Conservation (phyloP, 768 basidiomycete species). For the Pisolithus microcarpus region DNA sequence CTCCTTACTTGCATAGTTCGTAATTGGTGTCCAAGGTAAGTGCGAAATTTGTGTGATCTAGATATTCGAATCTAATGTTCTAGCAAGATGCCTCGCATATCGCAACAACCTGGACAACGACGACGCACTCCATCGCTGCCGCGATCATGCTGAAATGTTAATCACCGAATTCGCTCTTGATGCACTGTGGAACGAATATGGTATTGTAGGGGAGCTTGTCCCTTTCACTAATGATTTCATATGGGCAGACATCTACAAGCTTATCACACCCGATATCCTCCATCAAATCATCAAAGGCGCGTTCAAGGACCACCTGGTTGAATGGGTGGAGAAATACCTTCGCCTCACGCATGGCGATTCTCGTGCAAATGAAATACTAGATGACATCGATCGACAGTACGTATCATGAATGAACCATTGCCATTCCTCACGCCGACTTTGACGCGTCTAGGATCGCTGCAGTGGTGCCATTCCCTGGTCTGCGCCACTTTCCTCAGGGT, state of each 20-base stretch:
- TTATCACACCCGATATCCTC: constrained; percentile 22
- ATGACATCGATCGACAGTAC: constrained; percentile 27
- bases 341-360: constrained; percentile 12
- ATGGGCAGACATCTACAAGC: constrained; percentile 26
- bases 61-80: too few relatives aligned
- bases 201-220: constrained; percentile 24
- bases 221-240: constrained; percentile 27
- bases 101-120: too few relatives aligned
- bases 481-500: constrained; percentile 26
- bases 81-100: too few relatives aligned
- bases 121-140: too few relatives aligned
- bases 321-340: too few relatives aligned
- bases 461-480: constrained; percentile 18
- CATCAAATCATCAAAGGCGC: too few relatives aligned
- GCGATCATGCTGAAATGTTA: too few relatives aligned
- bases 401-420: not conserved
- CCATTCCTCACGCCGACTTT: not conserved
- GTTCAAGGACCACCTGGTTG: too few relatives aligned
- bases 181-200: constrained; percentile 28
- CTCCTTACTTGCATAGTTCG: constrained; percentile 11
- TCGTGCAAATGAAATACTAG: constrained; percentile 13
- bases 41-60: too few relatives aligned
- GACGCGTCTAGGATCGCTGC: constrained; percentile 19
- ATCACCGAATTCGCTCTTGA: too few relatives aligned
- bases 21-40: constrained; percentile 9